Percentiles rank a stretch among this genome's conserved stretches.
phyloP scores from a whole-genome alignment of 1,284 basidiomycete species.

The Pseudozyma hubeiensis region DNA sequence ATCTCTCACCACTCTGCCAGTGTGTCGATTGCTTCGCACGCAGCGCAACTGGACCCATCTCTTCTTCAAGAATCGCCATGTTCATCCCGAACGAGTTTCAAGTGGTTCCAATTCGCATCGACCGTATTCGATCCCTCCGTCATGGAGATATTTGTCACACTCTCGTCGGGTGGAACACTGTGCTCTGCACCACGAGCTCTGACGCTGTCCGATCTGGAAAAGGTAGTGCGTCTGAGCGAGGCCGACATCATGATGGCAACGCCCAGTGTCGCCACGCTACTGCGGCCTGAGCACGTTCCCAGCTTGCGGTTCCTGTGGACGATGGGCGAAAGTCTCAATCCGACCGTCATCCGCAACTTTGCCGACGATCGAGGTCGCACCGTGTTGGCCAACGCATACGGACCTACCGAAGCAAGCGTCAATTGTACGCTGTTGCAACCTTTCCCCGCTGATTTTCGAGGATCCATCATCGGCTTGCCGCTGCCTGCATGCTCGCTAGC shows the following conservation, averaged over 20 bases:
- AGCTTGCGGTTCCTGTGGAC: conserved; percentile 27
- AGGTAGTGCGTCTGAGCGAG: conserved; percentile 11
- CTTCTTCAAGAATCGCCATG: neutral
- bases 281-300: conserved; percentile 12
- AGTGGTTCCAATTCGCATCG: conserved; percentile 40
- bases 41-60: conserved; percentile 6
- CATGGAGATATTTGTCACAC: conserved; percentile 38
- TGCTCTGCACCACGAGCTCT: conserved; percentile 24
- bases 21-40: conserved; percentile 21
- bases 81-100: conserved; percentile 5
- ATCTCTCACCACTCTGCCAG: conserved; percentile 21
- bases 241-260: conserved; percentile 46
- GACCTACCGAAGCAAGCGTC: conserved; percentile 33
- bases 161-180: conserved; percentile 20
- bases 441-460: conserved; percentile 18
- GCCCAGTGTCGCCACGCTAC: conserved; percentile 27
- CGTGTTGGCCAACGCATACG: conserved; percentile 30
- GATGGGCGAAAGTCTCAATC: conserved; percentile 29
- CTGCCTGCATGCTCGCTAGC: conserved; percentile 26
- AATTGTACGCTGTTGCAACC: conserved; percentile 34
- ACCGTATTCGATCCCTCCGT: conserved; percentile 35
- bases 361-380: conserved; percentile 3
- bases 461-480: conserved; percentile 25
- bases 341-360: conserved; percentile 21
- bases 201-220: conserved; percentile 23